Base-by-base conservation (phyloP, 352 stramenopile species). In the Phytophthora palmivora region DNA sequence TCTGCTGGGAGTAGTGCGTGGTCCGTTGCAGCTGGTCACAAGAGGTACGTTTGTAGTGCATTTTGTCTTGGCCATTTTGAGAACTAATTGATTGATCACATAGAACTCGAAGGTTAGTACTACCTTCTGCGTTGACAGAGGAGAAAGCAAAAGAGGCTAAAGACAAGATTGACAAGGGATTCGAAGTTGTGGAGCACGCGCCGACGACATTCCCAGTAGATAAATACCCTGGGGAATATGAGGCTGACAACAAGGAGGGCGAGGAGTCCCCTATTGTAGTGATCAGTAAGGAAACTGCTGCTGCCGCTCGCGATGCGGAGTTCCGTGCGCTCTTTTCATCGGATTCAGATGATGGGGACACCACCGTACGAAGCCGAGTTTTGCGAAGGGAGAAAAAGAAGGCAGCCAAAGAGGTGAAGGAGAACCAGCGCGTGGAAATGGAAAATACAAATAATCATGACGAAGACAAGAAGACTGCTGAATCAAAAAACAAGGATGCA, bases 111-210 rank as follows among this genome's bases (percentile, higher is more conserved):
- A 73, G 64, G 33, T 38, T 70, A 28, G 19, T 62, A 6, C 24
- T 87, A 15, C 69, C 60, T 24, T 84, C 77, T 6, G 72, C 74
- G 10, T 57, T 87, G 46, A 63, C 72, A n/a, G 57, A 67, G 4
- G 55, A 74, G 48, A 56, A 74, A 19, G 74, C 74, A 0, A 58
- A 71, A 18, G 52, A 68, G 19, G 54, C 65, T 9, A 69, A 64
- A 60, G 69, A 76, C 36, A 67, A 48, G 22, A 82, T 86, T 44
- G 68, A 82, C 42, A 75, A 70, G 24, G 72, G 72, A 2, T 67
- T 70, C 56, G 62, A 79, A 49, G 55, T 63, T 32, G 38, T 38
- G 6, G 45, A 55, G 15, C 41, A 59, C 10, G 3, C 18, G 15
- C 3, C 24, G 15, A 34, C 10, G 22, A 8, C 26, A 39, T 12